A percentile compares a stretch with the other conserved stretches of the same genome.
These are phyloP conservation scores for Arthrobotrys megalospora DNA, from an alignment of 2,329 filamentous ascomycete species.

Conservation along the genomic window DNA sequence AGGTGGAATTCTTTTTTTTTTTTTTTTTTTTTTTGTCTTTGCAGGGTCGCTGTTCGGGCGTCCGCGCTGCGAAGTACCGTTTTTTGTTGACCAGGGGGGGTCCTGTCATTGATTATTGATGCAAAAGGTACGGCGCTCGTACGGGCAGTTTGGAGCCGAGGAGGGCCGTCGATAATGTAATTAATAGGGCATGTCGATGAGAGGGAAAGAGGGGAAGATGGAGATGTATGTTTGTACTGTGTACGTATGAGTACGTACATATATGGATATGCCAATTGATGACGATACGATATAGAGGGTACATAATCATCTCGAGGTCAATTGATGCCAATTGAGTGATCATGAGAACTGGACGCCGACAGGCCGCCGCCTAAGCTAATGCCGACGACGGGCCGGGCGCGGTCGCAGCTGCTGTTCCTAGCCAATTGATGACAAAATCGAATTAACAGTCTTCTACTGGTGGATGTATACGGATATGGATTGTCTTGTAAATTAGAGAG, in stretches of 20 bases:
- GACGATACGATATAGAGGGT: background rate
- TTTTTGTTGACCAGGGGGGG: constrained; percentile 15
- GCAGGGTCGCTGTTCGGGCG: constrained; percentile 25
- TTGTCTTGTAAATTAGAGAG: background rate
- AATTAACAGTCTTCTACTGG: background rate
- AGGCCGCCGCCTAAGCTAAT: background rate
- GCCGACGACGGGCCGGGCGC: constrained; percentile 14
- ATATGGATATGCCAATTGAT: background rate
- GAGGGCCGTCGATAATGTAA: background rate
- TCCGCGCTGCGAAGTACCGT: constrained; percentile 50
- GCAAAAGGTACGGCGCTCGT: background rate
- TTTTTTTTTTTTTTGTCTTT: background rate
- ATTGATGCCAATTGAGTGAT: constrained; percentile 10
- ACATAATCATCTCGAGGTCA: constrained; percentile 20
- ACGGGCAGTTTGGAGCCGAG: constrained; percentile 19
- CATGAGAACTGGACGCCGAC: constrained; percentile 1
- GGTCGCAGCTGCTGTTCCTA: constrained; percentile 21
- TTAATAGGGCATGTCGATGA: constrained; percentile 8
- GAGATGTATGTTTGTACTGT: background rate
- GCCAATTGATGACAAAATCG: constrained; percentile 14
- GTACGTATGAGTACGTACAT: background rate
- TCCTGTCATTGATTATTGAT: constrained; percentile 4
- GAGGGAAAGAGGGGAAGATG: constrained; percentile 7
- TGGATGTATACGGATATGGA: background rate
- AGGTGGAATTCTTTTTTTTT: constrained; percentile 10